phyloP scores from a whole-genome alignment of 441 rosid species.

The Brassica hybrid region DNA sequence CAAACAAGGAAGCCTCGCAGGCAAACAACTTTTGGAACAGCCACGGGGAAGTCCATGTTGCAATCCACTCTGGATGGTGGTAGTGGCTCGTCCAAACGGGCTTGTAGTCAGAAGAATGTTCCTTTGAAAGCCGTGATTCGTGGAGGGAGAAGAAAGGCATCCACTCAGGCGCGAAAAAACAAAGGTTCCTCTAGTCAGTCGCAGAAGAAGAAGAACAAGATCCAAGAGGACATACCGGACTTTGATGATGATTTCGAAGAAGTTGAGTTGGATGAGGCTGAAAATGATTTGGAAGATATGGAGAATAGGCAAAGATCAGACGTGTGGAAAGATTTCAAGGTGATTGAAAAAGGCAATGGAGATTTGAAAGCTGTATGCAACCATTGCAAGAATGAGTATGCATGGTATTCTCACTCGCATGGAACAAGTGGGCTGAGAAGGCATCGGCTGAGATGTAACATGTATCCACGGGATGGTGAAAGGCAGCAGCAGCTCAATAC shows the following conservation, averaged over 20 bases:
- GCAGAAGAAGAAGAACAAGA: not conserved
- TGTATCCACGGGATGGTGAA: too few relatives aligned
- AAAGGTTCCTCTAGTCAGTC: not conserved
- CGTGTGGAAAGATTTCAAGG: not conserved
- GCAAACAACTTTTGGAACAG: not conserved
- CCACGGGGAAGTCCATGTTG: not conserved
- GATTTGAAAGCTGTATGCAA: too few relatives aligned
- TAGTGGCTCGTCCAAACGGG: not conserved
- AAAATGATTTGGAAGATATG: not conserved
- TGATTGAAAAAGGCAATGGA: too few relatives aligned
- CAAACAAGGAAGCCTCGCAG: not conserved
- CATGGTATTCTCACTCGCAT: too few relatives aligned
- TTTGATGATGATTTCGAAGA: not conserved
- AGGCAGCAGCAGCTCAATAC: too few relatives aligned
- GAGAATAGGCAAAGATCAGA: not conserved
- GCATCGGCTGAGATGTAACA: too few relatives aligned
- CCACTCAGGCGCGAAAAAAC: not conserved
- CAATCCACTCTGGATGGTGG: not conserved
- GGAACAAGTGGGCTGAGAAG: too few relatives aligned
- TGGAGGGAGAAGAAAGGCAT: not conserved
- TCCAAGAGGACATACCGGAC: not conserved
- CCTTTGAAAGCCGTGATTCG: not conserved
- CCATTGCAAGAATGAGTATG: too few relatives aligned
- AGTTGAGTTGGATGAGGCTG: not conserved
- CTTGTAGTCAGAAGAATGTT: not conserved